Evolutionary conservation across 1,284 basidiomycete species (phyloP).

Genomic region (Ceratobasidium sp.): DNA sequence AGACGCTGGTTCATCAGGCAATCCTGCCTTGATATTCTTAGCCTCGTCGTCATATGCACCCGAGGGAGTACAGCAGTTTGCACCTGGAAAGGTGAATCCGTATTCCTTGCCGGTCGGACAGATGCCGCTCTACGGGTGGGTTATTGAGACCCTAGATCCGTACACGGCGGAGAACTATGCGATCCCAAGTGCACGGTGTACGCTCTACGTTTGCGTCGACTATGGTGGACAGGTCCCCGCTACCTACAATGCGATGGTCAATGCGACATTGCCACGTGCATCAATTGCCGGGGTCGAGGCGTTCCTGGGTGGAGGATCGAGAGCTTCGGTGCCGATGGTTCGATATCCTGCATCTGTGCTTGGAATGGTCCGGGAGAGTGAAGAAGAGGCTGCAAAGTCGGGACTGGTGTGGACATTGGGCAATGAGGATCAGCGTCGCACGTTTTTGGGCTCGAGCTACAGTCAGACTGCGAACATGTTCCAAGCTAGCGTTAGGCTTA

Average conservation of each 20-base stretch:
- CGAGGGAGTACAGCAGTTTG: conserved; percentile 59
- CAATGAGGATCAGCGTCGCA: conserved; percentile 63
- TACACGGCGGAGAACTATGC: conserved; percentile 95
- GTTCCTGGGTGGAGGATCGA: conserved; percentile 60
- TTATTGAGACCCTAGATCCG: conserved; percentile 95
- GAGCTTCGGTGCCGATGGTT: conserved; percentile 57
- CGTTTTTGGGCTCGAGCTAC: conserved; percentile 61
- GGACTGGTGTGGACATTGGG: conserved; percentile 60
- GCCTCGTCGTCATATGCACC: conserved; percentile 75
- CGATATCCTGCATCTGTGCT: conserved; percentile 70
- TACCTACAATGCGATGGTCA: conserved; percentile 88
- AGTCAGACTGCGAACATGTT: conserved; percentile 42
- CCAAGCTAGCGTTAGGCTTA: conserved; percentile 22
- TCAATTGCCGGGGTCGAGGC: conserved; percentile 71
- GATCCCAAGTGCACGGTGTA: conserved; percentile 93
- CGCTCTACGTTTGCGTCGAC: conserved; percentile 87
- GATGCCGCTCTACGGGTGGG: conserved; percentile 93
- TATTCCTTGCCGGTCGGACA: conserved; percentile 78
- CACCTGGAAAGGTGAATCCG: conserved; percentile 78
- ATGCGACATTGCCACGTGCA: conserved; percentile 72
- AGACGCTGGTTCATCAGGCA: conserved; percentile 42
- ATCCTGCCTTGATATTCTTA: conserved; percentile 69
- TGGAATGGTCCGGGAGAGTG: conserved; percentile 46
- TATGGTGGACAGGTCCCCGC: conserved; percentile 87
- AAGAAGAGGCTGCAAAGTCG: conserved; percentile 16